Evolutionary conservation across 768 basidiomycete genomes (phyloP), one percentile per base, ranked within the genome.

Genomic region (Tremella yokohamensis): DNA sequence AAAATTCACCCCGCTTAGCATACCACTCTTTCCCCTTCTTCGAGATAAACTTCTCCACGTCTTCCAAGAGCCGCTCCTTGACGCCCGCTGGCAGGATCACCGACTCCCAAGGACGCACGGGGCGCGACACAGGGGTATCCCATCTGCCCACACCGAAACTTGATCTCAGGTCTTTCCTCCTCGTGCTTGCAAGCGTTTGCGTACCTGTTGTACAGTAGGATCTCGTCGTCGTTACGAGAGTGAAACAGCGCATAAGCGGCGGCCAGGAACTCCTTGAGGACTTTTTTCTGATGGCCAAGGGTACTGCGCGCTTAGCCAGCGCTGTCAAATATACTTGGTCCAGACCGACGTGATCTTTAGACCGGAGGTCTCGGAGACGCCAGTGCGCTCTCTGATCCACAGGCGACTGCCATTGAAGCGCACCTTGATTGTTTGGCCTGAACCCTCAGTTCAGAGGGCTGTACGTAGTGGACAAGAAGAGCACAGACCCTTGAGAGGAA

Each of bases 1-100:
- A 18, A 19, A 6, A n/a, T 20, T 61, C 51, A 72, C 73, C 73
- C 62, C 71, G 53, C 8, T 66, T 63, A 48, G 64, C 67, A 53
- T 75, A 75, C 73, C 71, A 75, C 19, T 22, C 49, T 4, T n/a
- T 49, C 42, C 62, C 66, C 39, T 63, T 58, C 1, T 60, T 62
- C 1, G 62, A 66, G 25, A 73, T 47, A 56, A 75, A 75, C 25
- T 60, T 58, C 48, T 61, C 49, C 19, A 75, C 50, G 57, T 75
- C 73, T 49, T 40, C 55, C 8, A 71, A 45, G 1, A 75, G 19
- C 4, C 56, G 48, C 12, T 75, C 68, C 58, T 75, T 75, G n/a
- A 69, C 26, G 2, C 52, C 52, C 8, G 22, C 49, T 0, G 70
- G 70, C 24, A 75, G 57, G 22, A 75, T 66, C n/a, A 75, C 69